Evolutionary conservation across 2,329 filamentous ascomycete genomes (phyloP).

Genomic region (Macrophomina tecta): DNA sequence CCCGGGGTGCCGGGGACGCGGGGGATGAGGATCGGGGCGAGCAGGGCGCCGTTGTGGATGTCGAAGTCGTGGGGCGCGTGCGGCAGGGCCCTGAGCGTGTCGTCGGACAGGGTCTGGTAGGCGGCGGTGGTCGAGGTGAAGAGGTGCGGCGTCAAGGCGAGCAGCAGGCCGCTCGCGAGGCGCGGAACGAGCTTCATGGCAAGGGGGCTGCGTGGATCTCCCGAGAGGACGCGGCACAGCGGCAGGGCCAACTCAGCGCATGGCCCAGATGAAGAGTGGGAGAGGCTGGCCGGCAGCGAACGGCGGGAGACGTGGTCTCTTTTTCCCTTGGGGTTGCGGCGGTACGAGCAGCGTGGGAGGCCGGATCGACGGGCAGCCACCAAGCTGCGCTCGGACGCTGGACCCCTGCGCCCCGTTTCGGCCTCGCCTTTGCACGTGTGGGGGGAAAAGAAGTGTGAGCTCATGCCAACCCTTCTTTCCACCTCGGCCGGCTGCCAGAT

Average conservation of each 20-base stretch:
- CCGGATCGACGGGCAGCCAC: neutral
- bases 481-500: constrained; percentile 1
- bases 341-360: neutral
- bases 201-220: neutral
- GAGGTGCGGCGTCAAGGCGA: constrained; percentile 38
- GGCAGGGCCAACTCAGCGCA: neutral
- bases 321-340: neutral
- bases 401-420: neutral
- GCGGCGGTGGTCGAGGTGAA: constrained; percentile 30
- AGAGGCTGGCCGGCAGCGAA: too few relatives aligned
- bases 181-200: constrained; percentile 22
- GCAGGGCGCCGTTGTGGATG: constrained; percentile 73
- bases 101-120: constrained; percentile 73
- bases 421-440: constrained; percentile 3
- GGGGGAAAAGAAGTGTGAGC: neutral
- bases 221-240: neutral
- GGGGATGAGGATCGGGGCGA: constrained; percentile 85
- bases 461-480: constrained; percentile 21
- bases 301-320: constrained; percentile 11
- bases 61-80: constrained; percentile 72
- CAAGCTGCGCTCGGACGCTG: neutral
- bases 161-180: constrained; percentile 7
- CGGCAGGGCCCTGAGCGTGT: constrained; percentile 72
- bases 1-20: constrained; percentile 88
- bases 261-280: neutral